phyloP scores from a whole-genome alignment of 2,329 filamentous ascomycete species.

The Coniochaeta sp. region DNA sequence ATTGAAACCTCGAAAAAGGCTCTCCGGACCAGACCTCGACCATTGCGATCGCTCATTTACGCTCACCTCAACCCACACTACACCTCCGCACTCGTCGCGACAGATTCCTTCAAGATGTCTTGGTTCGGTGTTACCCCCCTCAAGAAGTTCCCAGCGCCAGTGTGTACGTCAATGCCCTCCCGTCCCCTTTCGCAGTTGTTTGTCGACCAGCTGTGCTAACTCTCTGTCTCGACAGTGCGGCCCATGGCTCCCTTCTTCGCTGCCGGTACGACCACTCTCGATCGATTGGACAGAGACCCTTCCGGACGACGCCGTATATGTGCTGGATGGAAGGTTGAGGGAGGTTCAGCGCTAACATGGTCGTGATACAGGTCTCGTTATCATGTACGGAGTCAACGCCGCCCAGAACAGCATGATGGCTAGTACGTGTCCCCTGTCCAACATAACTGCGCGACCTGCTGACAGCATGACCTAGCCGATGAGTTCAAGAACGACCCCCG shows the following conservation, averaged over 20 bases:
- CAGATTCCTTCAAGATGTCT: conserved; percentile 55
- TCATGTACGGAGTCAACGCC: conserved; percentile 88
- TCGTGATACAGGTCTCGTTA: conserved; percentile 58
- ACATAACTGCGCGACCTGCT: conserved; percentile 2
- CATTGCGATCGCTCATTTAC: conserved; percentile 9
- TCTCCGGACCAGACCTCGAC: conserved; percentile 11
- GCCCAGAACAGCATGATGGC: conserved; percentile 69
- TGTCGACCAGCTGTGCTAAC: conserved; percentile 11
- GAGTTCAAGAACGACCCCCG: conserved; percentile 97
- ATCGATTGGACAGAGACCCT: background rate
- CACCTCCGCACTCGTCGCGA: conserved; percentile 25
- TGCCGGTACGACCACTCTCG: conserved; percentile 72
- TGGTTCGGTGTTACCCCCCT: conserved; percentile 58
- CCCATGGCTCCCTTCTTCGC: conserved; percentile 91
- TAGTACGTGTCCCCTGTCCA: conserved; percentile 45
- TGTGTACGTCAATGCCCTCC: conserved; percentile 58
- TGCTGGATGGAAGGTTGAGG: conserved; percentile 10
- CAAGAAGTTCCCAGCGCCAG: conserved; percentile 76
- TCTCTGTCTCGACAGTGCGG: conserved; percentile 55
- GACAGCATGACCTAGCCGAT: conserved; percentile 51
- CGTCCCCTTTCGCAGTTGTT: conserved; percentile 6
- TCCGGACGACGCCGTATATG: background rate
- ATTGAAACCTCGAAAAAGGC: conserved; percentile 20
- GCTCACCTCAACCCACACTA: conserved; percentile 16
- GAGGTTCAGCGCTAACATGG: conserved; percentile 5